Conservation (phyloP, 1,139 yeast species). For the Scheffersomyces illinoinensis region DNA sequence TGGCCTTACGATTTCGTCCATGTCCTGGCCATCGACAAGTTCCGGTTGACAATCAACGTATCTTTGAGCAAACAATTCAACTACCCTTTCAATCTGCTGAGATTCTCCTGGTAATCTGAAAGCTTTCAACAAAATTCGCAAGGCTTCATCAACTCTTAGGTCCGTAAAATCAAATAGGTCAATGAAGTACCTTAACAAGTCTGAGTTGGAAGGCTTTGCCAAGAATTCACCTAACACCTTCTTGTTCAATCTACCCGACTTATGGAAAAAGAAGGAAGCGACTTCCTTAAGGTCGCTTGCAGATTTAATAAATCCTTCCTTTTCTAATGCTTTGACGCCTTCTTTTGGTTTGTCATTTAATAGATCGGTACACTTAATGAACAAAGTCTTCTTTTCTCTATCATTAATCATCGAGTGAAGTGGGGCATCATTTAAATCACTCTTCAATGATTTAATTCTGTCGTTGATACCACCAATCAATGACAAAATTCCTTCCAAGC, state of each 20-base stretch:
- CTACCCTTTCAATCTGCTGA: constrained; percentile 90
- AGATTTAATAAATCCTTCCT: constrained; percentile 64
- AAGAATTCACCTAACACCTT: constrained; percentile 83
- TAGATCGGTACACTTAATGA: constrained; percentile 68
- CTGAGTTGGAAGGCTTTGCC: constrained; percentile 71
- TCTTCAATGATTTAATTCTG: constrained; percentile 40
- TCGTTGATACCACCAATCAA: constrained; percentile 68
- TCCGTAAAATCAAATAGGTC: constrained; percentile 71
- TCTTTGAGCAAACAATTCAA: constrained; percentile 81
- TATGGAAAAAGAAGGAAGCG: constrained; percentile 74
- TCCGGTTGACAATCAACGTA: constrained; percentile 63
- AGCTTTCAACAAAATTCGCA: constrained; percentile 75
- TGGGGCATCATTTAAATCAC: constrained; percentile 17
- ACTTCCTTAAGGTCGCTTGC: constrained; percentile 55
- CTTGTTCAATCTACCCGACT: constrained; percentile 82
- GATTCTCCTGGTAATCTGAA: constrained; percentile 97
- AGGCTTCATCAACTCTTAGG: constrained; percentile 88
- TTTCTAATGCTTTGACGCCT: constrained; percentile 66
- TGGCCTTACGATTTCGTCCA: constrained; percentile 54
- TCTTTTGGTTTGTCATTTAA: constrained; percentile 78
- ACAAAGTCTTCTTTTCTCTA: constrained; percentile 67
- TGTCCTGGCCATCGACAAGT: constrained; percentile 15
- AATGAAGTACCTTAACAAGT: constrained; percentile 65
- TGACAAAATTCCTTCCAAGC: constrained; percentile 82
- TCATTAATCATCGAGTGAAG: constrained; percentile 36